Evolutionary conservation across 768 basidiomycete genomes (phyloP), one percentile per base, ranked within the genome.

Genomic region (Podaxis sp.): DNA sequence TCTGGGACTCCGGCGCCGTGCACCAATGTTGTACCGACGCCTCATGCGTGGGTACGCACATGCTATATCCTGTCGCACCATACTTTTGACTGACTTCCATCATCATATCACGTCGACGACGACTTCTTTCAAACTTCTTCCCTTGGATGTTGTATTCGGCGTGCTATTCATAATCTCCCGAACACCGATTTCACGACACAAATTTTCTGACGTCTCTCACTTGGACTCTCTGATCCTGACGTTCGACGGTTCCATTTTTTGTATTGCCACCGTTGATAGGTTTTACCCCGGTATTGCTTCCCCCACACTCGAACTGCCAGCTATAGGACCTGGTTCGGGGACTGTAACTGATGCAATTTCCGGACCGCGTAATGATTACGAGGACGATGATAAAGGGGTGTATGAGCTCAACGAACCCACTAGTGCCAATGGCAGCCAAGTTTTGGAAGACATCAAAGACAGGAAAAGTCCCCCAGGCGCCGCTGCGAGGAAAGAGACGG

Each of bases 1-100:
- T 21, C 75, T 98, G 16, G 74, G 82, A 5, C 77, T 98, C 25
- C 82, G 88, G 36, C 81, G 95, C 13, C 82, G 94, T 42, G 95
- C 95, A 14, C 94, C 95, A 0, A 88, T 88, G 70, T 82, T 98
- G 36, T 98, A 98, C 73, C 81, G 84, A 66, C 84, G 95, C 36
- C 83, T 97, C 18, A 95, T 97, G 91, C 82, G 91, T 71, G 93
- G 92, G 88, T 92, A 38, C 55, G 72, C 67, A 38, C 50, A 9
- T 27, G 14, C 14, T 16, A 44, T 16, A 44, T 40, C 16, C 11
- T 40, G 6, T 14, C 38, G 13, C 38, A 16, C 42, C n/a, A 16
- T 44, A 6, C 18, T 18, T 18, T n/a, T 44, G 9, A 44, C 18
- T 18, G 18, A 16, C 42, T 44, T 21, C 42, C 42, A 16, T 18